These are phyloP conservation scores for Termitomyces sp. DNA, from an alignment of 1,284 basidiomycete species.

Conservation along the genomic window DNA sequence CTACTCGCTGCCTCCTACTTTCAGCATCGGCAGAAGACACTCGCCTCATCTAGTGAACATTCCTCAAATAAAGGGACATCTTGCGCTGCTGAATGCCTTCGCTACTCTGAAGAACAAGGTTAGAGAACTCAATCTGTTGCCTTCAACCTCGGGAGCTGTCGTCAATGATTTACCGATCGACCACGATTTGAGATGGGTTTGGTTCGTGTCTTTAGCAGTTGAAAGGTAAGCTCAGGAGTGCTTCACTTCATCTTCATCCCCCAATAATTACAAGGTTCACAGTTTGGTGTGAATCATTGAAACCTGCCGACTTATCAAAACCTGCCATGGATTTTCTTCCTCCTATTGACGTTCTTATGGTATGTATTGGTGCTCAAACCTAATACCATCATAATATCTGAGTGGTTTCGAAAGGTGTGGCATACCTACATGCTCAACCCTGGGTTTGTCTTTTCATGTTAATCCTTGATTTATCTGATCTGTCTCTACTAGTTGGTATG, in stretches of 20 bases:
- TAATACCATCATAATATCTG: not conserved
- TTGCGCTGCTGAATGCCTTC: slow-evolving; percentile 27
- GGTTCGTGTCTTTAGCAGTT: slow-evolving; percentile 32
- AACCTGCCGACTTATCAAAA: slow-evolving; percentile 23
- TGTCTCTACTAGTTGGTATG: slow-evolving; percentile 34
- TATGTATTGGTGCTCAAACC: not conserved
- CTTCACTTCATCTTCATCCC: not conserved
- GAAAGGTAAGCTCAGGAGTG: slow-evolving; percentile 24
- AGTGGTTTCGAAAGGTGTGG: slow-evolving; percentile 29
- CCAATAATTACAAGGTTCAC: slow-evolving; percentile 6
- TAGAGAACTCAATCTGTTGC: slow-evolving; percentile 11
- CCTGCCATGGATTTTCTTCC: slow-evolving; percentile 30
- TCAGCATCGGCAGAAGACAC: slow-evolving; percentile 7
- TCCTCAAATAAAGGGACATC: slow-evolving; percentile 26
- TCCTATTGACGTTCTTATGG: slow-evolving; percentile 31
- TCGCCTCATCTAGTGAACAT: slow-evolving; percentile 21
- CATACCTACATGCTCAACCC: slow-evolving; percentile 48
- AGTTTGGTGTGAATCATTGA: slow-evolving; percentile 28
- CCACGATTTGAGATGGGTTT: slow-evolving; percentile 28
- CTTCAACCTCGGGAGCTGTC: slow-evolving; percentile 1
- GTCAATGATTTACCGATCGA: slow-evolving; percentile 20
- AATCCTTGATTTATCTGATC: not conserved
- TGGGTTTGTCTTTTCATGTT: slow-evolving; percentile 24
- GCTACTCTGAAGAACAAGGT: slow-evolving; percentile 20
- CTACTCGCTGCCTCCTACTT: slow-evolving; percentile 11